phyloP scores from a whole-genome alignment of 164 flowering plant genomes.

The Sedum album region DNA sequence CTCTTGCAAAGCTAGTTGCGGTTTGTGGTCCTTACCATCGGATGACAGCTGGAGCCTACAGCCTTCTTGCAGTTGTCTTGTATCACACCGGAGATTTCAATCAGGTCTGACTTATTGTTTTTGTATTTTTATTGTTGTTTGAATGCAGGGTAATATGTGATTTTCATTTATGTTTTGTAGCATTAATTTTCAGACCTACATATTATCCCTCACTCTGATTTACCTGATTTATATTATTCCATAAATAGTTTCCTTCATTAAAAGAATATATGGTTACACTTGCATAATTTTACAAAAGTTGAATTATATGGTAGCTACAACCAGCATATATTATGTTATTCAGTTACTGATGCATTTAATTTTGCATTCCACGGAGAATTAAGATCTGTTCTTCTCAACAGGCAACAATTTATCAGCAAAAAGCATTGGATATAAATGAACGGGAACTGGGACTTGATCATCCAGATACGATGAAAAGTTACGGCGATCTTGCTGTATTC shows the following conservation, averaged over 20 bases:
- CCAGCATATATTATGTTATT: not conserved
- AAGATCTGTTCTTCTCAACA: slow-evolving; percentile 18
- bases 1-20: slow-evolving; percentile 87
- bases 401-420: slow-evolving; percentile 98
- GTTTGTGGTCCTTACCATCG: slow-evolving; percentile 99
- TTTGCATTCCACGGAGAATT: not conserved
- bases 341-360: not conserved
- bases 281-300: not conserved
- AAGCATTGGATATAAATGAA: slow-evolving; percentile 96
- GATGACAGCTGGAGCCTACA: slow-evolving; percentile 99
- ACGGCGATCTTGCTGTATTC: slow-evolving; percentile 98
- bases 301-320: not conserved
- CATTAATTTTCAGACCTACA: not conserved
- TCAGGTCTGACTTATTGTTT: slow-evolving; percentile 46
- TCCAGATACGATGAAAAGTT: slow-evolving; percentile 99
- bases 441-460: slow-evolving; percentile 98
- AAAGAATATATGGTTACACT: not conserved
- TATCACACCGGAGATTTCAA: slow-evolving; percentile 99
- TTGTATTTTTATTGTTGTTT: slow-evolving; percentile 4
- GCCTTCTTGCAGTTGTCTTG: slow-evolving; percentile 94
- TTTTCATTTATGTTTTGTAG: not conserved
- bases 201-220: not conserved
- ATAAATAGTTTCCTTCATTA: not conserved
- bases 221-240: not conserved
- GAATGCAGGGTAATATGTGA: not conserved